Percentiles rank a stretch among this genome's conserved stretches.
These are phyloP conservation scores for Lasiodiplodia citricola DNA, from an alignment of 2,329 filamentous ascomycete genomes.

Conservation along the genomic window DNA sequence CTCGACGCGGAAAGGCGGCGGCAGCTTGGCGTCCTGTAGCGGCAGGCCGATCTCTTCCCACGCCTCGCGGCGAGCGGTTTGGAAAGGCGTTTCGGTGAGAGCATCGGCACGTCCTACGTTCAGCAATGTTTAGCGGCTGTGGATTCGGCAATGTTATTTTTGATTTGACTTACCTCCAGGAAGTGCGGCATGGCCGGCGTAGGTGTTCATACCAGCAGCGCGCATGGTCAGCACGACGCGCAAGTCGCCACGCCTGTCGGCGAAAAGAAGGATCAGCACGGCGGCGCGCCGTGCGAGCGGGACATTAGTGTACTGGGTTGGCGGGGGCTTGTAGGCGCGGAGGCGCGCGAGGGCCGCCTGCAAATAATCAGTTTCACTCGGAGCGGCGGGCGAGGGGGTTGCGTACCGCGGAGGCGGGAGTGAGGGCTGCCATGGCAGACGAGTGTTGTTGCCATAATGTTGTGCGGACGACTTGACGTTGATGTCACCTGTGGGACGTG, in stretches of 20 bases:
- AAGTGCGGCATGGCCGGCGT: constrained; percentile 85
- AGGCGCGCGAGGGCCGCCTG: constrained; percentile 59
- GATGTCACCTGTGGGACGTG: constrained; percentile 20
- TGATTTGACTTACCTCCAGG: constrained; percentile 67
- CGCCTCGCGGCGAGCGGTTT: constrained; percentile 88
- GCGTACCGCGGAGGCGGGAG: constrained; percentile 25
- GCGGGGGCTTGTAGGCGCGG: constrained; percentile 60
- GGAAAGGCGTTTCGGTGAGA: constrained; percentile 64
- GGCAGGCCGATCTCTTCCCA: constrained; percentile 93
- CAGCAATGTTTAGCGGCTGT: constrained; percentile 51
- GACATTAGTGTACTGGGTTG: constrained; percentile 62
- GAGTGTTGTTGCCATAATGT: constrained; percentile 14
- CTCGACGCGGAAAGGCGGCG: constrained; percentile 80
- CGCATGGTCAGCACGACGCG: constrained; percentile 68
- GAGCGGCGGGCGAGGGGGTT: neutral
- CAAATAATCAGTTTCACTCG: neutral
- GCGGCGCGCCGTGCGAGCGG: constrained; percentile 75
- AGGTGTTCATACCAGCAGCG: constrained; percentile 63
- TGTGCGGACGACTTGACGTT: neutral
- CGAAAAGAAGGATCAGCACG: constrained; percentile 86
- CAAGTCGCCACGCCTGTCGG: constrained; percentile 80
- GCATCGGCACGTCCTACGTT: constrained; percentile 51
- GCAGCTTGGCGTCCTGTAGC: constrained; percentile 66
- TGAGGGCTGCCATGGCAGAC: constrained; percentile 22
- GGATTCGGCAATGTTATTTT: neutral